These are phyloP conservation scores for Xylaria venustula DNA, from an alignment of 495 filamentous ascomycete species.

Conservation along the genomic window DNA sequence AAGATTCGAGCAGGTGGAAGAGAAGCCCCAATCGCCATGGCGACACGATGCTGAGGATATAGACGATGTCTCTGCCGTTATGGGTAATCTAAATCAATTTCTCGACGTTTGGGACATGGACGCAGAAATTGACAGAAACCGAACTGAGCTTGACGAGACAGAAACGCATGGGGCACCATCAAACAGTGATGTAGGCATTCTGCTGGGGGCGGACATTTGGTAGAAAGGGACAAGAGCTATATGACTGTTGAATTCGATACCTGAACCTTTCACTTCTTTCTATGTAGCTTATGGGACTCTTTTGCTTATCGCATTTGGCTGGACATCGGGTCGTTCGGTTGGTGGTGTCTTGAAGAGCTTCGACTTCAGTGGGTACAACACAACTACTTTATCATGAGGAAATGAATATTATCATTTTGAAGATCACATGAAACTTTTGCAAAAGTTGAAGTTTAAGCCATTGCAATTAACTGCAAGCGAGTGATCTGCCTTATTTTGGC, in stretches of 20 bases:
- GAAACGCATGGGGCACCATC: background rate
- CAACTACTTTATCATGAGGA: background rate
- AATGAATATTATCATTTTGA: background rate
- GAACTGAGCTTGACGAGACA: background rate
- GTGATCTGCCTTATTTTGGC: no score
- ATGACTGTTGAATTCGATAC: slow-evolving; percentile 2
- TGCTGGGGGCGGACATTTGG: slow-evolving; percentile 6
- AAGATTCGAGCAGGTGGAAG: background rate
- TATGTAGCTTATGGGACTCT: background rate
- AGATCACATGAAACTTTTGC: no score
- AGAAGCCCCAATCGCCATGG: slow-evolving; percentile 19
- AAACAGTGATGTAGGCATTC: slow-evolving; percentile 1
- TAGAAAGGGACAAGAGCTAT: background rate
- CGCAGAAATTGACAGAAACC: slow-evolving; percentile 29
- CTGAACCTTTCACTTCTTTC: background rate
- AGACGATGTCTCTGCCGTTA: slow-evolving; percentile 42
- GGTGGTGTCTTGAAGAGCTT: background rate
- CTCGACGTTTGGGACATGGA: slow-evolving; percentile 41
- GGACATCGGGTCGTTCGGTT: background rate
- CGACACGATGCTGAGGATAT: slow-evolving; percentile 21
- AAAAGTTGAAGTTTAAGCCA: no score
- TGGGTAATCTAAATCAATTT: slow-evolving; percentile 44
- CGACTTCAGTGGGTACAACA: background rate
- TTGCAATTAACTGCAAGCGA: no score
- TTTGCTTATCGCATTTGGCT: background rate